phyloP scores from a whole-genome alignment of 495 filamentous ascomycete species.

The Lindgomyces ingoldianus region DNA sequence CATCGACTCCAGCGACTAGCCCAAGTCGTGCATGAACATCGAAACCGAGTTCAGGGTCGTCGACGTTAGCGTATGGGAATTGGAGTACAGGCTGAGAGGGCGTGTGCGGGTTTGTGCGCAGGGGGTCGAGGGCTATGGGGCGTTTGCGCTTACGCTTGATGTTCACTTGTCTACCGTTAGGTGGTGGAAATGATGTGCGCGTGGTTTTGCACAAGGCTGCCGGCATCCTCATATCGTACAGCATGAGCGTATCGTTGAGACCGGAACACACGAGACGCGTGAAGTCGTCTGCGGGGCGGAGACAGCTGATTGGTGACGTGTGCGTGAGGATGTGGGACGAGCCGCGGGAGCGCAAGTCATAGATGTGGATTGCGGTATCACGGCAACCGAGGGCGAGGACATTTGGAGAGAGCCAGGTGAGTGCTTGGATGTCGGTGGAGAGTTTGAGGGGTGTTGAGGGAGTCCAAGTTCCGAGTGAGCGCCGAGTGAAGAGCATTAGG shows the following conservation, averaged over 20 bases:
- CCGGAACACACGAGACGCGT: constrained; percentile 36
- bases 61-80: constrained; percentile 27
- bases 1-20: constrained; percentile 40
- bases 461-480: background rate
- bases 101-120: background rate
- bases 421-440: constrained; percentile 31
- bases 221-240: constrained; percentile 41
- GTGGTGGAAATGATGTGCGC: background rate
- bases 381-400: constrained; percentile 34
- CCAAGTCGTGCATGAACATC: constrained; percentile 35
- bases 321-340: constrained; percentile 25
- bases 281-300: constrained; percentile 31
- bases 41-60: constrained; percentile 28
- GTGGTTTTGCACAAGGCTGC: background rate
- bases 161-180: background rate
- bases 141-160: constrained; percentile 1
- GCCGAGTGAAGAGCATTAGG: constrained; percentile 1
- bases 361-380: constrained; percentile 33
- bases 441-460: background rate
- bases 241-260: constrained; percentile 24
- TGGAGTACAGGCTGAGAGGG: constrained; percentile 8
- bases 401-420: constrained; percentile 36
- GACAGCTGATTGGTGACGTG: constrained; percentile 17
- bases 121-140: background rate
- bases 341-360: constrained; percentile 30